These are phyloP conservation scores for Noccaea bulbosa DNA, from an alignment of 345 rosid species.

Conservation along the genomic window DNA sequence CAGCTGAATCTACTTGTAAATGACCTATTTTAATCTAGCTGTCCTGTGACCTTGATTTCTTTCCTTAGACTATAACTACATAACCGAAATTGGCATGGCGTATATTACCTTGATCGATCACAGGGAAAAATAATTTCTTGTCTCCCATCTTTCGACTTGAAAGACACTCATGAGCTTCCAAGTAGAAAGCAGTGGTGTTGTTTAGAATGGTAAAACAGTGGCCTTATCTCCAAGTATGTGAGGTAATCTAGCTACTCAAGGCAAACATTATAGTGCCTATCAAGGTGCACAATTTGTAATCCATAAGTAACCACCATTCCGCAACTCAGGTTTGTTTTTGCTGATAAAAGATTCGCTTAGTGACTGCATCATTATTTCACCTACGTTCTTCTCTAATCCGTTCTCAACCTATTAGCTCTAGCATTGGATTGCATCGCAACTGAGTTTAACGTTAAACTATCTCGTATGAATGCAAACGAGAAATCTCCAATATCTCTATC, in stretches of 20 bases:
- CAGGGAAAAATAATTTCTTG: no score
- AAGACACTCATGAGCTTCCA: no score
- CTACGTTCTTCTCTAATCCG: constrained; percentile 19
- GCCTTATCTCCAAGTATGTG: constrained; percentile 20
- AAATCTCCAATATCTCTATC: constrained; percentile 13
- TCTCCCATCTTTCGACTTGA: no score
- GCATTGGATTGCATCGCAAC: background rate
- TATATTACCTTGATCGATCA: no score
- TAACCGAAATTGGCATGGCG: no score
- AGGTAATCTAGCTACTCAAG: background rate
- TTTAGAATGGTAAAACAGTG: background rate
- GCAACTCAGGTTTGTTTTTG: no score
- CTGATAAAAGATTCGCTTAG: background rate
- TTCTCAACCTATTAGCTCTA: constrained; percentile 18
- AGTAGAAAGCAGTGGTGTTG: background rate
- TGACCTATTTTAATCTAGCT: constrained; percentile 2
- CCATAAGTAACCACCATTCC: no score
- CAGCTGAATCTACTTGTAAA: constrained; percentile 16
- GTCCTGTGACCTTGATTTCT: background rate
- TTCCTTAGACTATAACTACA: background rate
- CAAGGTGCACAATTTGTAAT: background rate
- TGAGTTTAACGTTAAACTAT: background rate
- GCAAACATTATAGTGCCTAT: constrained; percentile 3
- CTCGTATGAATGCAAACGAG: background rate
- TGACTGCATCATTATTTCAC: background rate